Percentiles rank a stretch among this genome's conserved stretches.
These are phyloP conservation scores for Neospora caninum DNA, from an alignment of 169 alveolate species.

Conservation along the genomic window DNA sequence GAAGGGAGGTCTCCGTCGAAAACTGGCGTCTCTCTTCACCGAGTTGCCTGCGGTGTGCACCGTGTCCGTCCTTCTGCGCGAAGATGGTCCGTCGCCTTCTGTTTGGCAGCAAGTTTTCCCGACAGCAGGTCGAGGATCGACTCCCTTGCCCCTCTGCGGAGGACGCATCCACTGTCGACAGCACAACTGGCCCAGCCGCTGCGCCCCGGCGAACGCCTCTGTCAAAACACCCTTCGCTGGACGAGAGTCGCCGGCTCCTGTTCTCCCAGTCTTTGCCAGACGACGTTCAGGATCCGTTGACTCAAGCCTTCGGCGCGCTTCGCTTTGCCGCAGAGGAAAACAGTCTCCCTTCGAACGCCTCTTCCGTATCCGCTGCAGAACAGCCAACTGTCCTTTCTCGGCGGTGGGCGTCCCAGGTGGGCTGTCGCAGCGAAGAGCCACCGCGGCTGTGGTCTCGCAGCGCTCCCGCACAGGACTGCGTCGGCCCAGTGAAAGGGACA, in stretches of 20 bases:
- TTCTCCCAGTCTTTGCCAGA: neutral
- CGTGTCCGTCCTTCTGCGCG: neutral
- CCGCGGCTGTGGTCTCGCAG: neutral
- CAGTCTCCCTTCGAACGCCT: neutral
- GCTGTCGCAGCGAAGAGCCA: neutral
- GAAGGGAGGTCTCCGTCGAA: no score
- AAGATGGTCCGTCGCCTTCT: neutral
- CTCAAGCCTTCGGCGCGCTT: neutral
- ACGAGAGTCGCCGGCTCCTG: neutral
- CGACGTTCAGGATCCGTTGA: constrained; percentile 18
- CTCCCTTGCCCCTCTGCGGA: neutral
- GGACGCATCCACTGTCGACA: neutral
- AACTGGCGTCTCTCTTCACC: no score
- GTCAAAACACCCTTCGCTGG: neutral
- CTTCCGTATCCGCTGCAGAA: neutral
- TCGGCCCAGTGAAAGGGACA: neutral
- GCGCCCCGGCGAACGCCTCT: neutral
- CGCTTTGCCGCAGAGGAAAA: neutral
- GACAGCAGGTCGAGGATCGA: neutral
- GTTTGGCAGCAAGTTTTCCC: neutral
- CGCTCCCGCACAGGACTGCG: neutral
- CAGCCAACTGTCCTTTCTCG: neutral
- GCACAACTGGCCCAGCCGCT: neutral
- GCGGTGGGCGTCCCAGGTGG: neutral
- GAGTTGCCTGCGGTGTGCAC: neutral